Conservation (phyloP, 768 basidiomycete species). For the Suillus alpinus region DNA sequence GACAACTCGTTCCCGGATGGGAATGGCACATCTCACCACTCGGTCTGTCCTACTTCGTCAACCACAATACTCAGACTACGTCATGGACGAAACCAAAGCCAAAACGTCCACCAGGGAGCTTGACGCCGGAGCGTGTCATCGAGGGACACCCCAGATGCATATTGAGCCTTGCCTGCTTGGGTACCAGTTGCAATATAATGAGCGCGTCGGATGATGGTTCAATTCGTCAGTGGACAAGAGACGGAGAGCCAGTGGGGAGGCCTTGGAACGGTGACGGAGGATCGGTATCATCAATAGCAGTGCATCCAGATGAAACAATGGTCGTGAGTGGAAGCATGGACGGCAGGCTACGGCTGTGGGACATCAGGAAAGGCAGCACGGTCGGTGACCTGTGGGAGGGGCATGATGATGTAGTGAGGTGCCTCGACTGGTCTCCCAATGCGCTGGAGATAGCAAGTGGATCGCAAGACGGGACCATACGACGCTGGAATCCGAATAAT, state of each 20-base stretch:
- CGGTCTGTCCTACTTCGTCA: background rate
- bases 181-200: background rate
- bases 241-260: background rate
- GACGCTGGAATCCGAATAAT: slow-evolving; percentile 12
- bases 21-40: background rate
- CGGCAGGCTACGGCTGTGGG: background rate
- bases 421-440: slow-evolving; percentile 14
- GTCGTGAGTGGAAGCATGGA: background rate
- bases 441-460: slow-evolving; percentile 11
- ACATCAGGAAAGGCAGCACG: background rate
- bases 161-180: background rate
- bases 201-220: background rate
- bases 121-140: background rate
- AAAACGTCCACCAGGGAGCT: background rate
- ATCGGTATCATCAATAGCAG: background rate
- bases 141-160: background rate
- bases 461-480: background rate
- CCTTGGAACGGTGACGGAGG: background rate
- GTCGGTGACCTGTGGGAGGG: background rate
- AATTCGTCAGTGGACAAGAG: background rate
- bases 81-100: background rate
- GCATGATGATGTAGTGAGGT: background rate
- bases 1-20: background rate
- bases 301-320: background rate
- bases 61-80: background rate